Evolutionary conservation across 2,329 filamentous ascomycete genomes (phyloP), one percentile per base, ranked within the genome.

Genomic region (Fusarium papillatum): DNA sequence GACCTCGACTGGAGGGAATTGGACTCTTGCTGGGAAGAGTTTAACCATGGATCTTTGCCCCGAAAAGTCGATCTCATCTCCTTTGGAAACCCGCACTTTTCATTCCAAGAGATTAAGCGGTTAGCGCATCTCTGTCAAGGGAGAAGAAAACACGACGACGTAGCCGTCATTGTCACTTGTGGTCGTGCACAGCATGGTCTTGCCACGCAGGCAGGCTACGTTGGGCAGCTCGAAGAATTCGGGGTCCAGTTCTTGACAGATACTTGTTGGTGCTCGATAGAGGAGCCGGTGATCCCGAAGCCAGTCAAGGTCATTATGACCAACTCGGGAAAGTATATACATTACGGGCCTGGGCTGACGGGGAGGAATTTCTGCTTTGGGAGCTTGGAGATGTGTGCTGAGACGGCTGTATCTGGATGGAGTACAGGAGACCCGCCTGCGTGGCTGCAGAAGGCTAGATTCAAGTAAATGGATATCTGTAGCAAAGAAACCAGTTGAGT

Each of bases 251-350:
- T 60, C 36, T 22, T 39, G 5, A 38, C 36, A 16, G 55, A 38
- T 22, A 39, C 34, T 4, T 60, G 22, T 1, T 38, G 34, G 34
- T 60, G 34, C 34, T 60, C 22, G 13, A 39, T 39, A 17, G 64
- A 65, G 1, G 76, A 78, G 2, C 76, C 76, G 6, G 67, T 78
- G 1, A 73, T 78, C 34, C 24, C 46, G 0, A 53, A 60, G 2
- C 5, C 5, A 1, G 63, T 71, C 5, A 69, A 31, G 24, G 48
- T 55, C 2, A 76, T 75, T 6, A 68, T 78, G 61, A 78, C 76
- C 1, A 78, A 76, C 22, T 78, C 75, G 13, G 73, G 73, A 1
- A 78, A 78, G 34, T 78, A 75, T 31, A 71, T 73, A 5, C 76
- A 78, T 19, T 78, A 78, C 38, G 75, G 76, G 0, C 76, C 76